phyloP scores from a whole-genome alignment of 352 stramenopile genomes.

The Detonula confervacea region DNA sequence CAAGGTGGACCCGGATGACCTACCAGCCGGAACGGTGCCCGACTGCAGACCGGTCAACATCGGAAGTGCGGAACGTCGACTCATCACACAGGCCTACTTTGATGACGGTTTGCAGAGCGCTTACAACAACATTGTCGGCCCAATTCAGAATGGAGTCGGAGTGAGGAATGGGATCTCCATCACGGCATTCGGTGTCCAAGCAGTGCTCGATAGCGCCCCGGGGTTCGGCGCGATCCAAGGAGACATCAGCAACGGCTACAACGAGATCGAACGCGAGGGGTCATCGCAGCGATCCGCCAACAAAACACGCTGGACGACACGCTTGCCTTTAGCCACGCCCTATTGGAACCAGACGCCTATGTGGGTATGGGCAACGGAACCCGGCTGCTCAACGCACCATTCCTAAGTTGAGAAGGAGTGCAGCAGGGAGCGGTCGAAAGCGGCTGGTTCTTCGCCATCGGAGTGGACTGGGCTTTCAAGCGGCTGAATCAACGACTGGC shows the following conservation, averaged over 20 bases:
- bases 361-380: conserved; percentile 29
- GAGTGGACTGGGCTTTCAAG: background rate
- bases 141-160: conserved; percentile 25
- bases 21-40: background rate
- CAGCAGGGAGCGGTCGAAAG: background rate
- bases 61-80: background rate
- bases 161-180: conserved; percentile 26
- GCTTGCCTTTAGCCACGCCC: no score
- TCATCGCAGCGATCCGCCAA: background rate
- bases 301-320: no score
- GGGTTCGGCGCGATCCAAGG: conserved; percentile 2
- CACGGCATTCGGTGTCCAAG: conserved; percentile 21
- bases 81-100: background rate
- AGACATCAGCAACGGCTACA: background rate
- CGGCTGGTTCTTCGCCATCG: background rate
- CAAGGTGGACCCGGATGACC: background rate
- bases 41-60: background rate
- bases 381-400: background rate
- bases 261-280: background rate
- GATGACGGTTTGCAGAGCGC: background rate
- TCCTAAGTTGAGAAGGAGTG: background rate
- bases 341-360: conserved; percentile 1
- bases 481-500: background rate
- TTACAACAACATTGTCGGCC: conserved; percentile 11
- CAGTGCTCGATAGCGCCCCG: background rate